Evolutionary conservation across 306 rosid genomes (phyloP), one percentile per base, ranked within the genome.

Genomic region (Argentina anserina): DNA sequence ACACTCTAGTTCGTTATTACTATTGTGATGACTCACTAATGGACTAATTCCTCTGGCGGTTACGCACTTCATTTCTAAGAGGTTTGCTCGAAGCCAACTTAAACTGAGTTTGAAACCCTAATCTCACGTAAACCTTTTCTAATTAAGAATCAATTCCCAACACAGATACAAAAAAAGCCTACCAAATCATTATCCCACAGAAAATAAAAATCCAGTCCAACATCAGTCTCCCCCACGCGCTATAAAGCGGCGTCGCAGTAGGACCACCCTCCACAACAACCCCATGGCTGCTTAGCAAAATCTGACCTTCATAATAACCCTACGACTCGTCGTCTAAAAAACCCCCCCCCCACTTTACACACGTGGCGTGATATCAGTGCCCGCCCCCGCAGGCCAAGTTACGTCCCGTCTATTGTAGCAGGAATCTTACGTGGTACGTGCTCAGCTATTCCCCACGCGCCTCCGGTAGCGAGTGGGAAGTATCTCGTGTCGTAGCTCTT

Each of bases 361-460:
- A 50, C 65, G 85, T 67, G 84, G 78, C 81, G 43, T 10, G 2
- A 41, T 1, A 3, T 5, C 1, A 76, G 59, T 67, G 6, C 49
- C 6, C 0, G 2, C 0, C 11, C 1, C 3, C 2, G 26, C 13
- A 58, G 17, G 34, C 21, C 43, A 28, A 21, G 29, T 55, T 42
- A 55, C 36, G 60, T 60, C 63, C 21, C 9, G 4, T 65, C 36
- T 20, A 53, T 33, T 0, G 59, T 10, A 67, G 76, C 65, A 50
- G 79, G 83, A 81, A 84, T 82, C 92, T 84, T 41, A 74, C 58
- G 23, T 9, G 77, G 80, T 86, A 81, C 88, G 88, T 83, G 91
- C 21, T 52, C 15, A 2, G 29, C 21, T 21, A 33, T 12, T 9
- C 2, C 1, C 14, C 78, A 84, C 89, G 79, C 87, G 42, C 85